Percentiles rank a stretch among this genome's conserved stretches.
Conservation (phyloP, 176 grass and related monocot species). For the Miscanthus lutarioriparius region DNA sequence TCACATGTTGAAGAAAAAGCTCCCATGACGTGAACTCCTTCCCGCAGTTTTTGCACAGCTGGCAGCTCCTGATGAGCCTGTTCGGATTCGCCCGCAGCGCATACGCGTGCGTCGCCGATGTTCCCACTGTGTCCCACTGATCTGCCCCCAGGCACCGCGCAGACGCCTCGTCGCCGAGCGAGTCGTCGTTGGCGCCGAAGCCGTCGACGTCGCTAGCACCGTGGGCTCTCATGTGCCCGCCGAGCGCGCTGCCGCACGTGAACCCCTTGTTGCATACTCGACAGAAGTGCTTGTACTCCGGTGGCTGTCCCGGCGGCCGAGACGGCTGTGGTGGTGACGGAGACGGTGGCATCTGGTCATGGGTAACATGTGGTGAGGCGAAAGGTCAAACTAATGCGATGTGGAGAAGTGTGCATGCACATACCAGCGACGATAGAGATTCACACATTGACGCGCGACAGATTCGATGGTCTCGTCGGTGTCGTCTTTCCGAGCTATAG, state of each 20-base stretch:
- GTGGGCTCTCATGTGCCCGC: conserved; percentile 90
- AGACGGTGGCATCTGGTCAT: conserved; percentile 42
- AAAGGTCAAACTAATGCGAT: background rate
- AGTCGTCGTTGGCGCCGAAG: background rate
- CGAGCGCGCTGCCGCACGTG: conserved; percentile 74
- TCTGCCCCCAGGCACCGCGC: conserved; percentile 17
- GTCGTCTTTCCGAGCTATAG: background rate
- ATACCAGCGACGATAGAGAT: background rate
- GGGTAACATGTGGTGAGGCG: background rate
- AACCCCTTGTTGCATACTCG: conserved; percentile 88
- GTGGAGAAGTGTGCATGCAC: background rate
- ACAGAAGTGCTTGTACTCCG: conserved; percentile 73
- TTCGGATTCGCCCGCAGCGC: conserved; percentile 67
- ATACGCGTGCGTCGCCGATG: conserved; percentile 54
- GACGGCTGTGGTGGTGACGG: conserved; percentile 34
- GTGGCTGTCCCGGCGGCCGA: conserved; percentile 16
- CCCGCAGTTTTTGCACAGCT: conserved; percentile 71
- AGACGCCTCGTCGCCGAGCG: conserved; percentile 2
- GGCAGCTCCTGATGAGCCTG: conserved; percentile 52
- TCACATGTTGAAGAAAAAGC: conserved; percentile 64
- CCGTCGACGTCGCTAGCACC: conserved; percentile 47
- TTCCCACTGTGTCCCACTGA: conserved; percentile 5
- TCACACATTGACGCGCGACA: background rate
- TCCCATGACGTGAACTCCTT: conserved; percentile 72
- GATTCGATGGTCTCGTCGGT: background rate